Conservation (phyloP, 768 basidiomycete species). For the Podaxis carcinomalis region DNA sequence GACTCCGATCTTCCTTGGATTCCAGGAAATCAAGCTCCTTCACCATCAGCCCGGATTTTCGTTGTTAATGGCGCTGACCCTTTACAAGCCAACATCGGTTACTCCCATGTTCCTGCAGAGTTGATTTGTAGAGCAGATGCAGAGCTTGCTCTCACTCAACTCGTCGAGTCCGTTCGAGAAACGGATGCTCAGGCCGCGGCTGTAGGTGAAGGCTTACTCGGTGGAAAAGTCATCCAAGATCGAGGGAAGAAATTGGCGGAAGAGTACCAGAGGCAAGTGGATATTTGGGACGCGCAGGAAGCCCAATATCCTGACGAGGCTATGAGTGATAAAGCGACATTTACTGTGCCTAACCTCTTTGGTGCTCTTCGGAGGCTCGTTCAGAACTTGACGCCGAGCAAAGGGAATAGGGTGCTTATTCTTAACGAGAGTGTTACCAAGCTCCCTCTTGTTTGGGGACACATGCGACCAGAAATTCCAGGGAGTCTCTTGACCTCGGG, state of each 20-base stretch:
- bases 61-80: constrained; percentile 62
- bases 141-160: constrained; percentile 44
- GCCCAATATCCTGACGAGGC: not conserved
- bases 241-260: constrained; percentile 7
- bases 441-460: constrained; percentile 49
- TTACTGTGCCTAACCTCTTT: constrained; percentile 47
- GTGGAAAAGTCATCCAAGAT: constrained; percentile 7
- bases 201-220: constrained; percentile 21
- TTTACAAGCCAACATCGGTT: constrained; percentile 46
- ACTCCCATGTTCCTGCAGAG: constrained; percentile 51
- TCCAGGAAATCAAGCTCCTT: constrained; percentile 41
- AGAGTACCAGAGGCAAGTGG: not conserved
- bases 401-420: constrained; percentile 37
- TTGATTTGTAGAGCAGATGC: constrained; percentile 56
- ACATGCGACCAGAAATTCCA: constrained; percentile 47
- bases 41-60: constrained; percentile 44
- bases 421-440: constrained; percentile 66
- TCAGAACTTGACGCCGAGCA: constrained; percentile 30
- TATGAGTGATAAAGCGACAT: constrained; percentile 4
- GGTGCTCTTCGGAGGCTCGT: constrained; percentile 41
- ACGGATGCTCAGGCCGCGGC: constrained; percentile 18
- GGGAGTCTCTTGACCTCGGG: constrained; percentile 55
- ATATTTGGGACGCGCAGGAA: constrained; percentile 2
- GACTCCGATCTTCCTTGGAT: constrained; percentile 70
- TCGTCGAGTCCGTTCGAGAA: constrained; percentile 32